Percentiles rank a stretch among this genome's conserved stretches.
These are phyloP conservation scores for Saccharomycopsis sp. DNA, from an alignment of 805 yeast genomes.

Conservation along the genomic window DNA sequence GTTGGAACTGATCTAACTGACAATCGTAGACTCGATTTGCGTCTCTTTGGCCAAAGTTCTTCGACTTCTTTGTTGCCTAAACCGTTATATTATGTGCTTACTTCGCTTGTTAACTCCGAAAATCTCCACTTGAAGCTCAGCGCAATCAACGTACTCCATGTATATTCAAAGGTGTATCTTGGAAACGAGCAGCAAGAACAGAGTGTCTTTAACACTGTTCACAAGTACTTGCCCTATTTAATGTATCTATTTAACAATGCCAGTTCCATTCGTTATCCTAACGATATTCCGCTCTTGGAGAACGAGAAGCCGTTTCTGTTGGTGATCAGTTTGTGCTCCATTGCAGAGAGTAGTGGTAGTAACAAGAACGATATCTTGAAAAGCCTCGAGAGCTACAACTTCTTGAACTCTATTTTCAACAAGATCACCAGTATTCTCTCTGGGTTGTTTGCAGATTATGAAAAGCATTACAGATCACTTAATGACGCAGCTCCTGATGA, in stretches of 20 bases:
- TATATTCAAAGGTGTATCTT: constrained; percentile 1
- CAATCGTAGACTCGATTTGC: too few relatives aligned
- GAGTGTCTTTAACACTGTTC: constrained; percentile 2
- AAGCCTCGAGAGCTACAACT: not conserved
- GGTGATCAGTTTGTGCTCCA: constrained; percentile 8
- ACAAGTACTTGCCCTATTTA: constrained; percentile 13
- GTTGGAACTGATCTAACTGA: too few relatives aligned
- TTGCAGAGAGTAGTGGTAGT: too few relatives aligned
- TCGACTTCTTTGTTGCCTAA: constrained; percentile 5
- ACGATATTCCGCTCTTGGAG: constrained; percentile 8
- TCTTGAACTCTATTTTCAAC: not conserved
- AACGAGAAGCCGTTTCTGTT: constrained; percentile 4
- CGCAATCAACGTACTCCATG: constrained; percentile 10
- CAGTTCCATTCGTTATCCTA: not conserved
- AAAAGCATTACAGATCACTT: not conserved
- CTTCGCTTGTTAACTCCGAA: constrained; percentile 10
- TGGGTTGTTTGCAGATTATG: not conserved
- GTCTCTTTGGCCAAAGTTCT: not conserved
- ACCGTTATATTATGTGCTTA: constrained; percentile 6
- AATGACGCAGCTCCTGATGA: not conserved
- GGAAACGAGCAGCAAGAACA: not conserved
- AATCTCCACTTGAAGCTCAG: constrained; percentile 11
- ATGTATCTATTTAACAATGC: constrained; percentile 4
- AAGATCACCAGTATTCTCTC: not conserved
- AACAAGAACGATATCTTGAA: not conserved